Percentiles rank a stretch among this genome's conserved stretches.
Conservation (phyloP, 495 filamentous ascomycete genomes). For the Cairneyella variabilis region DNA sequence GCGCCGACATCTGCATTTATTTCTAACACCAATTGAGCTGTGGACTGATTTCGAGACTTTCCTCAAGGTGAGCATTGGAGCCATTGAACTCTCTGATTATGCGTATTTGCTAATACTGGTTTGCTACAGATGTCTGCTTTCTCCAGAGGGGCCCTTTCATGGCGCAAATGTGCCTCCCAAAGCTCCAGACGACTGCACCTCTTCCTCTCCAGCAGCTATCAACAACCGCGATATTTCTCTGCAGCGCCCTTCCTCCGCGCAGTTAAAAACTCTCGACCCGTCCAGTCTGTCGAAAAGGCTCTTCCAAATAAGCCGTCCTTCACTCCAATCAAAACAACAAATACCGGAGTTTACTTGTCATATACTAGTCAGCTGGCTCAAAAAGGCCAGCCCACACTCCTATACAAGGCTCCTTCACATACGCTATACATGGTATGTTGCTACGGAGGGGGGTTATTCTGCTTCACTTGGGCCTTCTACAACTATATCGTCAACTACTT, state of each 20-base stretch:
- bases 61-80: slow-evolving; percentile 17
- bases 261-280: not conserved
- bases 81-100: not conserved
- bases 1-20: slow-evolving; percentile 10
- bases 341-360: not conserved
- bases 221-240: slow-evolving; percentile 15
- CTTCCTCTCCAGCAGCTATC: slow-evolving; percentile 5
- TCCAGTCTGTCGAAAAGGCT: slow-evolving; percentile 1
- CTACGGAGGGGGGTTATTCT: slow-evolving; percentile 52
- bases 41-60: not conserved
- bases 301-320: not conserved
- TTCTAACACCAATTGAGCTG: slow-evolving; percentile 3
- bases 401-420: slow-evolving; percentile 63
- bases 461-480: slow-evolving; percentile 51
- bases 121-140: slow-evolving; percentile 25
- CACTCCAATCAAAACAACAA: not conserved
- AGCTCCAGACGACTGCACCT: not conserved
- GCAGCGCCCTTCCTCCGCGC: slow-evolving; percentile 7
- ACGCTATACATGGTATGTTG: slow-evolving; percentile 52
- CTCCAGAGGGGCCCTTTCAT: slow-evolving; percentile 21
- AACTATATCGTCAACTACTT: slow-evolving; percentile 47
- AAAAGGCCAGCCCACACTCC: slow-evolving; percentile 38
- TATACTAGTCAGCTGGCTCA: slow-evolving; percentile 22
- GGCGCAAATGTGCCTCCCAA: slow-evolving; percentile 11
- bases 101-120: slow-evolving; percentile 5